Percentiles rank a stretch among this genome's conserved stretches.
phyloP scores from a whole-genome alignment of 2,329 filamentous ascomycete genomes.

The Pseudogymnoascus sp. region DNA sequence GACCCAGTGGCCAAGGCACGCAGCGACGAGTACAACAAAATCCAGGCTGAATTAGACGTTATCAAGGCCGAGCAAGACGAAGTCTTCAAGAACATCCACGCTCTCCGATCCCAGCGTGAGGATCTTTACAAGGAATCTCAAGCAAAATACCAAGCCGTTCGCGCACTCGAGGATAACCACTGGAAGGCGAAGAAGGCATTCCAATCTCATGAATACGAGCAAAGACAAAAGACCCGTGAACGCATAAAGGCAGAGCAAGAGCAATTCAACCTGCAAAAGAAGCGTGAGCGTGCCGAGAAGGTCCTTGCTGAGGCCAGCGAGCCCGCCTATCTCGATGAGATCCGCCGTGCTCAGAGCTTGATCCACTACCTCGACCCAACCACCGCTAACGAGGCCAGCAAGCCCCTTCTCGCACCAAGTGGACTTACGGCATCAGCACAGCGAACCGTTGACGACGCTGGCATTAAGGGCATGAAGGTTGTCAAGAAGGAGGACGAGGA shows the following conservation, averaged over 20 bases:
- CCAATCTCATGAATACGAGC: constrained; percentile 74
- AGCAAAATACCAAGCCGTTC: constrained; percentile 72
- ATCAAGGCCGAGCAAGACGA: constrained; percentile 91
- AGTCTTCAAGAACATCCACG: constrained; percentile 78
- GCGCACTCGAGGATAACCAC: constrained; percentile 84
- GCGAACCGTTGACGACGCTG: constrained; percentile 77
- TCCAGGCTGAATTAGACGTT: constrained; percentile 78
- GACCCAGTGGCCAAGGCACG: constrained; percentile 86
- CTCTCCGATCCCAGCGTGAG: constrained; percentile 75
- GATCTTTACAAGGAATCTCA: constrained; percentile 80
- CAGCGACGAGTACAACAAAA: constrained; percentile 73
- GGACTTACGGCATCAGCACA: constrained; percentile 70
- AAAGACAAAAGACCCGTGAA: constrained; percentile 66
- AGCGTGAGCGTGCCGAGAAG: constrained; percentile 66
- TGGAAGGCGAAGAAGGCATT: constrained; percentile 75
- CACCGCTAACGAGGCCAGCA: constrained; percentile 52
- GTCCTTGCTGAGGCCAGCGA: constrained; percentile 74
- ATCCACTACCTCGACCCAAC: constrained; percentile 86
- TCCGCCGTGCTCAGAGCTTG: constrained; percentile 76
- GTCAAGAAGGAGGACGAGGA: constrained; percentile 85
- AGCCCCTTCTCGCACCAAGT: constrained; percentile 52
- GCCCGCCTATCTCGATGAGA: constrained; percentile 87
- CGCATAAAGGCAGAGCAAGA: constrained; percentile 74
- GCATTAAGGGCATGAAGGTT: constrained; percentile 75
- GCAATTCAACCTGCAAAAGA: constrained; percentile 59